phyloP scores from a whole-genome alignment of 176 grass and related monocot species.

The Musa itinerans region DNA sequence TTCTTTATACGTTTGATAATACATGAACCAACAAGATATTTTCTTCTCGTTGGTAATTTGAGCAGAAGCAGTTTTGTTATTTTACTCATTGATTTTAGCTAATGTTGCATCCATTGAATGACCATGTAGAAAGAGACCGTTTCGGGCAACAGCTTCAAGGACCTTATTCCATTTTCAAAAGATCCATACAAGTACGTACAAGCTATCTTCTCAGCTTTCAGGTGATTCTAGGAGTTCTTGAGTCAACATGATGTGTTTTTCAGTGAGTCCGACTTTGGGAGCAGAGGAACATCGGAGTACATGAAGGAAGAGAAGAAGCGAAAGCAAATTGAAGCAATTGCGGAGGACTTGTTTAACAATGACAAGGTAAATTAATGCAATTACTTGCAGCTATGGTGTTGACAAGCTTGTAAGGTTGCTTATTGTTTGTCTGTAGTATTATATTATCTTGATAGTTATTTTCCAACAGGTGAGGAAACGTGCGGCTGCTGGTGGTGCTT shows the following conservation, averaged over 20 bases:
- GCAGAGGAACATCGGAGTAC: slow-evolving; percentile 35
- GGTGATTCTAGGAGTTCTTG: slow-evolving; percentile 9
- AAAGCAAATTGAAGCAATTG: slow-evolving; percentile 80
- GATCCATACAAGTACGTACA: slow-evolving; percentile 71
- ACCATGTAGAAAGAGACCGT: slow-evolving; percentile 54
- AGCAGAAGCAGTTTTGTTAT: slow-evolving; percentile 11
- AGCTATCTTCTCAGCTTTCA: slow-evolving; percentile 1
- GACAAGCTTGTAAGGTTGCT: background rate
- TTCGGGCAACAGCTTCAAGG: slow-evolving; percentile 83
- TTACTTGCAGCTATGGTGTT: background rate
- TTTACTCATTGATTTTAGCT: background rate
- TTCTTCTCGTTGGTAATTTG: background rate
- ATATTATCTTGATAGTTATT: slow-evolving; percentile 1
- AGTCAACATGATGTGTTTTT: slow-evolving; percentile 11
- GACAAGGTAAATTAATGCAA: slow-evolving; percentile 36
- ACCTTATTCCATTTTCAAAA: slow-evolving; percentile 66
- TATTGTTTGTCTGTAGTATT: background rate
- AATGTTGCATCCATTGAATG: background rate
- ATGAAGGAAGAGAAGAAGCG: slow-evolving; percentile 68
- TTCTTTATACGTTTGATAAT: slow-evolving; percentile 7
- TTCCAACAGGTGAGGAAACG: slow-evolving; percentile 56
- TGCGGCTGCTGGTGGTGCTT: slow-evolving; percentile 53
- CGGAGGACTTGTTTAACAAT: slow-evolving; percentile 82
- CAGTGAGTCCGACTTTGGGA: slow-evolving; percentile 53
- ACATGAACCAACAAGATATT: background rate